Base-by-base conservation (phyloP, 2,329 filamentous ascomycete species). In the Endothia cerciana region DNA sequence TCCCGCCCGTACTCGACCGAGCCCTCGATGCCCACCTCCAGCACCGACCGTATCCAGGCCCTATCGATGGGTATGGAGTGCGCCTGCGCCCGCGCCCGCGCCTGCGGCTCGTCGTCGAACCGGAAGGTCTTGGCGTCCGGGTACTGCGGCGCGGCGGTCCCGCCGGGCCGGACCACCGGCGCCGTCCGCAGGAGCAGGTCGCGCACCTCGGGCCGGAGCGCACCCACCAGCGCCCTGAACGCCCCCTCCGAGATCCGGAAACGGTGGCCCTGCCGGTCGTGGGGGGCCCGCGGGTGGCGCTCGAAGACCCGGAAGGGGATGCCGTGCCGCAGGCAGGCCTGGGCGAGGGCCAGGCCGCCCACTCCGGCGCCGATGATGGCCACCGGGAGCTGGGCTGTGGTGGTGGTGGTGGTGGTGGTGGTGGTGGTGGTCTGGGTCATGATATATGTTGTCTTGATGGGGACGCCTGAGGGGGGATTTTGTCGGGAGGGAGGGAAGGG, bases 1-100 rank as follows among this genome's bases (percentile, higher is more conserved):
- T 64, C 62, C 65, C 78, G 79, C 10, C 73, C 74, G 62, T 75
- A 79, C 36, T 72, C 64, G 13, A 77, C 64, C 10, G 73, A 19
- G 3, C 69, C 70, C 28, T 76, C 74, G 17, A 78, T 70, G 0
- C 73, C 75, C 0, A 65, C 68, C 19, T 75, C 66, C 17, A 80
- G 69, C 4, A 77, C 67, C 38, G 73, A 69, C 33, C 77, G 71
- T 57, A 80, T 71, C 1, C 76, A 70, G 1, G 71, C 72, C 13
- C 78, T 69, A 64, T 80, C 78, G 33, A 73, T 74, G 15, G 72
- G 70, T 56, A 73, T 72, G 19, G 55, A 58, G 6, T 41, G 55
- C 15, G n/a, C 36, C 7, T 36, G 55, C 5, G 55, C 11, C 55
- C 7, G 4, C 17, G 4, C 3, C 2, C 17, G 69, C 22, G 33